Evolutionary conservation across 352 stramenopile species (phyloP).

Genomic region (Plasmopara viticola): DNA sequence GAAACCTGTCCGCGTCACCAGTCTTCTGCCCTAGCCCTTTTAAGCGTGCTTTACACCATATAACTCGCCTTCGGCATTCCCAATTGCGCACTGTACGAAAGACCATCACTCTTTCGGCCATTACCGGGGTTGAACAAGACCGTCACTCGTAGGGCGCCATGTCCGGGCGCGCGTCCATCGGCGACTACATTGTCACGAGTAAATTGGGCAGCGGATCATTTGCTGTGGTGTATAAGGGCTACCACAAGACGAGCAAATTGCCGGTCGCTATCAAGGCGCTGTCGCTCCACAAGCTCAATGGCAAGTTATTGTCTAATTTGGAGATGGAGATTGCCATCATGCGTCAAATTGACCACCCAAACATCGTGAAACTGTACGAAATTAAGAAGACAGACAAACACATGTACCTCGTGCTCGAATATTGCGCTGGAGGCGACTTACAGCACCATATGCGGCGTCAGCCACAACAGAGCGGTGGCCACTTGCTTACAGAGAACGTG

Average conservation of each 20-base stretch:
- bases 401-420: conserved; percentile 97
- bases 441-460: conserved; percentile 87
- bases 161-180: conserved; percentile 51
- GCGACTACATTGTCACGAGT: conserved; percentile 86
- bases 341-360: conserved; percentile 91
- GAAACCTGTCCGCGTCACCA: background rate
- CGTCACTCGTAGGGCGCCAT: conserved; percentile 20
- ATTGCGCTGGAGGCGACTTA: conserved; percentile 94
- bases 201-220: conserved; percentile 92
- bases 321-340: conserved; percentile 97
- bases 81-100: conserved; percentile 14
- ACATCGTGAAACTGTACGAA: conserved; percentile 95
- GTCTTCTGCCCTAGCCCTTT: conserved; percentile 11
- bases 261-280: conserved; percentile 94
- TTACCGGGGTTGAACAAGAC: conserved; percentile 7
- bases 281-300: conserved; percentile 89
- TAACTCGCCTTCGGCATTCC: conserved; percentile 8
- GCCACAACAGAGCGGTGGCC: conserved; percentile 17
- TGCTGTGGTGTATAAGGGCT: conserved; percentile 84
- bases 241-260: conserved; percentile 66
- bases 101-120: conserved; percentile 9
- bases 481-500: conserved; percentile 29
- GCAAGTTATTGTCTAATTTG: conserved; percentile 94
- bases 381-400: conserved; percentile 93
- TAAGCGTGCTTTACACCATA: conserved; percentile 6